Evolutionary conservation across 345 rosid species (phyloP).

Genomic region (Arabis alpina): DNA sequence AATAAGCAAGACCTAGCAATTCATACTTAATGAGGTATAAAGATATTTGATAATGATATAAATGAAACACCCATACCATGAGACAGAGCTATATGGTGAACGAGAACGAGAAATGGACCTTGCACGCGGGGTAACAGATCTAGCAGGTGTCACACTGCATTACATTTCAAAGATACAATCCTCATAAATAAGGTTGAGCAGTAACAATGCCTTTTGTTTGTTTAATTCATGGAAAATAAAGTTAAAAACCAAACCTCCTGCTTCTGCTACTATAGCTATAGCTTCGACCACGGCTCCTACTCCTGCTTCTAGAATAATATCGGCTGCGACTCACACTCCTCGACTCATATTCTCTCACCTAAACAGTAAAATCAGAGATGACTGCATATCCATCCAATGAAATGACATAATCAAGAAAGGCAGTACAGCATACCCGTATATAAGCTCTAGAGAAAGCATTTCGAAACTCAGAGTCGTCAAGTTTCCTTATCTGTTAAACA

Average conservation of each 20-base stretch:
- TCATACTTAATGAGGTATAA: background rate
- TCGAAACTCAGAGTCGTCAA: constrained; percentile 83
- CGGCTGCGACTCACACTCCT: constrained; percentile 74
- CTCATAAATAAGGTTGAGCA: background rate
- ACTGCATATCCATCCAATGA: background rate
- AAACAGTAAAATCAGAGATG: background rate
- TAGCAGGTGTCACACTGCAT: constrained; percentile 60
- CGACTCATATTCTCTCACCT: constrained; percentile 87
- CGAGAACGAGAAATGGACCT: constrained; percentile 50
- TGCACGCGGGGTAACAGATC: constrained; percentile 60
- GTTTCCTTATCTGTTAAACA: constrained; percentile 68
- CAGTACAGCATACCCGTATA: constrained; percentile 61
- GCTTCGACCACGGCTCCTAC: constrained; percentile 50
- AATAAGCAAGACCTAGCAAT: background rate
- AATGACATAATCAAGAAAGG: background rate
- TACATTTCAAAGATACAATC: constrained; percentile 4
- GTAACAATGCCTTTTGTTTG: background rate
- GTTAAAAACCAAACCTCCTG: constrained; percentile 55
- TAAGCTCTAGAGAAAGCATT: constrained; percentile 89
- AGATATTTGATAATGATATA: background rate
- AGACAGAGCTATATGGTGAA: constrained; percentile 52
- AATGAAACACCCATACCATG: constrained; percentile 51
- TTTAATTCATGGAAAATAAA: background rate
- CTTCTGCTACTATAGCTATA: constrained; percentile 57
- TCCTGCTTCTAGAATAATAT: constrained; percentile 47